Evolutionary conservation across 192 early-diverging fungal genomes (phyloP).

Genomic region (Chytriomyces sp.): DNA sequence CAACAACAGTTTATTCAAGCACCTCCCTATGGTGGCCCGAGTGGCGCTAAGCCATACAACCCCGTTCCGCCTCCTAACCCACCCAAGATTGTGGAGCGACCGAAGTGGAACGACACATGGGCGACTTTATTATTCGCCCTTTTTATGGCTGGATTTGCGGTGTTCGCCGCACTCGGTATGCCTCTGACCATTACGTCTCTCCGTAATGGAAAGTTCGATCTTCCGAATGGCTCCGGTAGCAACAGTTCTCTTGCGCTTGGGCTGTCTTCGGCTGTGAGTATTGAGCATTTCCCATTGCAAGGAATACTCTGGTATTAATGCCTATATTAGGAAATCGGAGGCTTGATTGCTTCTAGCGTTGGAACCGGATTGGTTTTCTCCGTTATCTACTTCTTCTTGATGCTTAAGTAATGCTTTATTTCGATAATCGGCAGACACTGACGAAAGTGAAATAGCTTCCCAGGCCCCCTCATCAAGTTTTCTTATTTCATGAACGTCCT

Average conservation of each 20-base stretch:
- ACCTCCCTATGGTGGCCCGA: not conserved
- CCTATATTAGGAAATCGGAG: constrained; percentile 30
- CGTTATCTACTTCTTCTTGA: constrained; percentile 41
- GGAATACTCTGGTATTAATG: constrained; percentile 30
- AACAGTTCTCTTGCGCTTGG: not conserved
- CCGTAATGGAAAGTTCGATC: not conserved
- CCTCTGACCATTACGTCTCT: not conserved
- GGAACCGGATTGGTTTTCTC: constrained; percentile 40
- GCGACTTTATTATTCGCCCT: constrained; percentile 63
- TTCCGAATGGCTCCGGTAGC: not conserved
- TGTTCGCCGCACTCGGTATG: constrained; percentile 51
- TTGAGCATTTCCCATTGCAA: not conserved
- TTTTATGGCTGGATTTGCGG: constrained; percentile 60
- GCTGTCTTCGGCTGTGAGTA: not conserved
- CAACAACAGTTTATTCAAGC: not conserved
- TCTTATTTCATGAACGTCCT: constrained; percentile 44
- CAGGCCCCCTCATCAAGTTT: constrained; percentile 56
- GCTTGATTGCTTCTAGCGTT: constrained; percentile 37
- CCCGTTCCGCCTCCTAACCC: constrained; percentile 22
- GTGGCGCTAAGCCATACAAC: not conserved
- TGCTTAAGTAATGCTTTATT: constrained; percentile 35
- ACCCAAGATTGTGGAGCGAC: constrained; percentile 17
- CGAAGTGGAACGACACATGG: constrained; percentile 66
- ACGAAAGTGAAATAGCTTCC: constrained; percentile 35
- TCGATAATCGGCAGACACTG: not conserved